Conservation (phyloP, 192 early-diverging fungal genomes). For the Mortierella claussenii region DNA sequence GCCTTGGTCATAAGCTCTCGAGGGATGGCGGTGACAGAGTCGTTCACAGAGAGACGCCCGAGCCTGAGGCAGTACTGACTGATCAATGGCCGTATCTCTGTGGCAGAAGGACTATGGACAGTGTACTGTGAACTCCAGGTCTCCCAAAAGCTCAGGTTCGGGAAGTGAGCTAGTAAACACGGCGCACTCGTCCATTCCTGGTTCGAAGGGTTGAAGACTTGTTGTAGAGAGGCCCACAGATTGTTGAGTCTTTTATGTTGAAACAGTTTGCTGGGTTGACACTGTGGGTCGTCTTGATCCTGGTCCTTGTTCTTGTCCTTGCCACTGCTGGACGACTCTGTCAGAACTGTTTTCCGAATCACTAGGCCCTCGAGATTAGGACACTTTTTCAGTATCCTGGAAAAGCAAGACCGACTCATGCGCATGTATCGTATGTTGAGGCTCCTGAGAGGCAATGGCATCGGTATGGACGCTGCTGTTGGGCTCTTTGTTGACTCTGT, state of each 20-base stretch:
- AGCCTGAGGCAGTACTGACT: neutral
- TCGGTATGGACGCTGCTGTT: neutral
- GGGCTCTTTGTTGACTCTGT: neutral
- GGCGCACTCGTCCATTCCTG: neutral
- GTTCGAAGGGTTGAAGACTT: neutral
- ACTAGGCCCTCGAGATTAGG: neutral
- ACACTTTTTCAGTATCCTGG: neutral
- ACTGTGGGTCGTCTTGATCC: neutral
- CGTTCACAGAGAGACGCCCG: neutral
- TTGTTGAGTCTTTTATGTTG: neutral
- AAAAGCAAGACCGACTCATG: neutral
- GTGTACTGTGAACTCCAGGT: neutral
- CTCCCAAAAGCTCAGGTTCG: neutral
- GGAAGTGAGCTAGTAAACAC: neutral
- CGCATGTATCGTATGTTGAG: neutral
- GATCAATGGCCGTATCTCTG: neutral
- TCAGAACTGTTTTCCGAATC: neutral
- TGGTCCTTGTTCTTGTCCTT: no score
- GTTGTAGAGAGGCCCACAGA: neutral
- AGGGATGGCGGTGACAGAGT: neutral
- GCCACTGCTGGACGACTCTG: no score
- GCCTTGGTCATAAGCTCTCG: neutral
- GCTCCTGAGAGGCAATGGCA: neutral
- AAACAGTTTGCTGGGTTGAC: neutral
- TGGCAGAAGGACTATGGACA: neutral